These are phyloP conservation scores for Quercus cerris DNA, from an alignment of 306 rosid species.

Conservation along the genomic window DNA sequence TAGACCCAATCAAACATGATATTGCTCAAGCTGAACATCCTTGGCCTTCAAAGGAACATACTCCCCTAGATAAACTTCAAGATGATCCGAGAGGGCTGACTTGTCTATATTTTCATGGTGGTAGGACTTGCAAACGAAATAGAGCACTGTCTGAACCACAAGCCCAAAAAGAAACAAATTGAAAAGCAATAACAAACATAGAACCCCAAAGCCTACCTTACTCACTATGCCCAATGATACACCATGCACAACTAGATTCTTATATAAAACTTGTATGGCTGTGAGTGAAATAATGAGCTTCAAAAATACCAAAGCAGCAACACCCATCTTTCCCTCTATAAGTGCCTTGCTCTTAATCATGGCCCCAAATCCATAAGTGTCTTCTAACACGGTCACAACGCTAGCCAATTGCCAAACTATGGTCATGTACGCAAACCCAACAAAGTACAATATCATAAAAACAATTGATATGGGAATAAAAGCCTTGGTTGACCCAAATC, in stretches of 20 bases:
- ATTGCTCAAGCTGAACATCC: constrained; percentile 71
- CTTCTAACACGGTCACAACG: constrained; percentile 71
- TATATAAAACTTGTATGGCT: constrained; percentile 29
- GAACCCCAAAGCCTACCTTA: constrained; percentile 33
- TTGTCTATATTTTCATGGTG: constrained; percentile 82
- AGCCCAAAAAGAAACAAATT: constrained; percentile 40
- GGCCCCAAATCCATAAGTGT: constrained; percentile 56
- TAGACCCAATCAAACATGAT: constrained; percentile 24
- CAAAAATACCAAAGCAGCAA: constrained; percentile 23
- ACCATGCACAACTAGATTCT: constrained; percentile 37
- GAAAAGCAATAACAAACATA: constrained; percentile 39
- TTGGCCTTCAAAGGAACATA: constrained; percentile 60
- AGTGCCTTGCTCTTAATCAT: constrained; percentile 61
- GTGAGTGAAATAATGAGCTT: background rate
- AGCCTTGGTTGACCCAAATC: rapidly evolving
- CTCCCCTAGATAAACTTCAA: constrained; percentile 60
- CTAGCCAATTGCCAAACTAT: constrained; percentile 67
- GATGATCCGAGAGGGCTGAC: constrained; percentile 65
- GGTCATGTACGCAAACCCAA: constrained; percentile 54
- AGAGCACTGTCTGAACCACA: constrained; percentile 63
- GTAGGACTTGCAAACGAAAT: constrained; percentile 81
- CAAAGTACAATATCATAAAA: constrained; percentile 9
- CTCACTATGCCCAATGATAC: constrained; percentile 10
- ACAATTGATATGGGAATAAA: background rate
- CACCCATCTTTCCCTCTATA: constrained; percentile 54